Percentiles rank a stretch among this genome's conserved stretches.
Evolutionary conservation across 2,329 filamentous ascomycete species (phyloP).

Genomic region (Albifimbria verrucaria): DNA sequence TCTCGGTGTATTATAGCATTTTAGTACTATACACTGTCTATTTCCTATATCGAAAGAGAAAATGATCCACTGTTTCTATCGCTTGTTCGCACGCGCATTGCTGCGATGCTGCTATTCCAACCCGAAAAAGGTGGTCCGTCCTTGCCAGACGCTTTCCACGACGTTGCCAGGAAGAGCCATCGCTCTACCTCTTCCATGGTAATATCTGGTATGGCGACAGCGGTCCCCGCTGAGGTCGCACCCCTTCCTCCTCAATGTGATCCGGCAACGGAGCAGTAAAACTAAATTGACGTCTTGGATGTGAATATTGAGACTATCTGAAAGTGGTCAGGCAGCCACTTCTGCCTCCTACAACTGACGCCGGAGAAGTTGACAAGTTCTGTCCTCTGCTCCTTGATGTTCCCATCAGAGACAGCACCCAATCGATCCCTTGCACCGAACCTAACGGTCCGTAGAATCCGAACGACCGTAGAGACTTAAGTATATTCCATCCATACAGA

Average conservation of each 20-base stretch:
- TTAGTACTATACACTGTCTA: slow-evolving; percentile 9
- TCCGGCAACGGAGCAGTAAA: slow-evolving; percentile 9
- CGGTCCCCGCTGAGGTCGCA: slow-evolving; percentile 5
- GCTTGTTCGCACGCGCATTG: slow-evolving; percentile 12
- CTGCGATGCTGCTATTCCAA: slow-evolving; percentile 8
- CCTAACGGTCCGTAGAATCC: too few relatives aligned
- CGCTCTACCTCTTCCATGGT: slow-evolving; percentile 12
- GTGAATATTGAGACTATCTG: too few relatives aligned
- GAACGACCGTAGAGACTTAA: too few relatives aligned
- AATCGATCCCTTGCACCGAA: too few relatives aligned
- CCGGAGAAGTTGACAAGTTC: too few relatives aligned
- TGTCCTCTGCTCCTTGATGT: too few relatives aligned
- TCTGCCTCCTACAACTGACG: too few relatives aligned
- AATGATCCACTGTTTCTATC: slow-evolving; percentile 11
- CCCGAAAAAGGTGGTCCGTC: slow-evolving; percentile 10
- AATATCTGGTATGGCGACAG: slow-evolving; percentile 6
- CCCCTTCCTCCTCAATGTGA: slow-evolving; percentile 9
- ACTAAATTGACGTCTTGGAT: too few relatives aligned
- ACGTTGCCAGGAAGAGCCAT: slow-evolving; percentile 9
- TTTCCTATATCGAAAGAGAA: slow-evolving; percentile 12
- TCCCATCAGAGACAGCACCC: too few relatives aligned
- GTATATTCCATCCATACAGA: neutral
- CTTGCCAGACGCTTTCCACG: slow-evolving; percentile 12
- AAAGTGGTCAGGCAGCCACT: too few relatives aligned
- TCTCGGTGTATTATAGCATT: slow-evolving; percentile 8